phyloP scores from a whole-genome alignment of 371 early-diverging fungal genomes.

The Mortierella sp. region DNA sequence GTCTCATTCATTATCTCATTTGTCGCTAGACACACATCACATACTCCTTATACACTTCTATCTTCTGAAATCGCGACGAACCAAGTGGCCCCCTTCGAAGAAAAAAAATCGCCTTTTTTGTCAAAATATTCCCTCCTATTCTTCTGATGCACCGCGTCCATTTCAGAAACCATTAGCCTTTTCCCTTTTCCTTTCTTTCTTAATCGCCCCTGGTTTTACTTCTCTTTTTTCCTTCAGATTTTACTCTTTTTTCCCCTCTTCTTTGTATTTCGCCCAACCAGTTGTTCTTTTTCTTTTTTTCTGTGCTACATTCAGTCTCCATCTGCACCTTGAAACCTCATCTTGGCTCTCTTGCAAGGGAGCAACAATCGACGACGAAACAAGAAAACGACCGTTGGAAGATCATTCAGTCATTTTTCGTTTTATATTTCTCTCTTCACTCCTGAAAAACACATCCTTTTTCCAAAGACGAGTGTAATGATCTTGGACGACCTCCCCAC shows the following conservation, averaged over 20 bases:
- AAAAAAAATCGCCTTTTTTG: conserved; percentile 12
- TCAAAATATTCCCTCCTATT: background rate
- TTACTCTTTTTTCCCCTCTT: background rate
- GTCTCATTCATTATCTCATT: background rate
- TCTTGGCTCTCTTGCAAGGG: background rate
- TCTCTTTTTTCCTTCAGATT: background rate
- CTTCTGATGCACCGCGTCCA: background rate
- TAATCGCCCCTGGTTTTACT: background rate
- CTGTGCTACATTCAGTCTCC: background rate
- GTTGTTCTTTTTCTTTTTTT: too few relatives aligned
- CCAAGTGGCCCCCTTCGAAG: background rate
- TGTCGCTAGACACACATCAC: background rate
- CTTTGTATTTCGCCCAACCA: background rate
- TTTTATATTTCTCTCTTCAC: background rate
- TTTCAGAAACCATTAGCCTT: background rate
- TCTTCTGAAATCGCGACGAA: background rate
- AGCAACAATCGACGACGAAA: background rate
- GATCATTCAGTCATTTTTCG: background rate
- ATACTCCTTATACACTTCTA: background rate
- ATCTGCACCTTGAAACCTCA: background rate
- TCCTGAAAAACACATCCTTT: too few relatives aligned
- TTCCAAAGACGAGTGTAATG: background rate
- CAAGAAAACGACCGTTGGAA: background rate
- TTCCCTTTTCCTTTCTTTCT: background rate
- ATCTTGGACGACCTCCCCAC: background rate